Evolutionary conservation across 2,329 filamentous ascomycete species (phyloP).

Genomic region (Talaromyces sp.): DNA sequence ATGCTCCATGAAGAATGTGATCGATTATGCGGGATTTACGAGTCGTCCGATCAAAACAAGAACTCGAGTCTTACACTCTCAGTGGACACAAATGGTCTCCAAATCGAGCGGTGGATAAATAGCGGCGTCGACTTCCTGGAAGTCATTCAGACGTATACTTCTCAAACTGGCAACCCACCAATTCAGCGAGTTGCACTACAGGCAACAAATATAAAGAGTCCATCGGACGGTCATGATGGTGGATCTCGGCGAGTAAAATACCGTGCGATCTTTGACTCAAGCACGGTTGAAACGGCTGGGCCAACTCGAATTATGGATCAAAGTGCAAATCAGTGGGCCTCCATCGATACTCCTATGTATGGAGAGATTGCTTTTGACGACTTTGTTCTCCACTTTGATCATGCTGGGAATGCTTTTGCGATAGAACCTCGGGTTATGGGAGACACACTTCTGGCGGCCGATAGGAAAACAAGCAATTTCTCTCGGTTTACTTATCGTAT

Average conservation of each 20-base stretch:
- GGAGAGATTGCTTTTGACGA: constrained; percentile 24
- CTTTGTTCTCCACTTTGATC: constrained; percentile 22
- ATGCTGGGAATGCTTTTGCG: constrained; percentile 18
- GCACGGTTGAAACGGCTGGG: background rate
- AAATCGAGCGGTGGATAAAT: constrained; percentile 4
- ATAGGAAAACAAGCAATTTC: background rate
- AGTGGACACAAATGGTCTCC: background rate
- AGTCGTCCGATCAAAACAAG: background rate
- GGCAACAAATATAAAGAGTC: background rate
- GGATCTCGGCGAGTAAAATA: background rate
- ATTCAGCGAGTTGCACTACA: background rate
- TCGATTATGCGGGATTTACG: constrained; percentile 2
- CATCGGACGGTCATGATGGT: background rate
- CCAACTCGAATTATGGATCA: background rate
- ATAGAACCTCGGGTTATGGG: constrained; percentile 22
- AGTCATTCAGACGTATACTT: background rate
- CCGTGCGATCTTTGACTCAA: constrained; percentile 4
- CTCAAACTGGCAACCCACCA: background rate
- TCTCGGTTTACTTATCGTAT: background rate
- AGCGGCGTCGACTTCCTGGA: background rate
- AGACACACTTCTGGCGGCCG: constrained; percentile 4
- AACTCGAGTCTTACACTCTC: constrained; percentile 1
- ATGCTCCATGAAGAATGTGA: background rate
- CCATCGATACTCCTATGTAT: constrained; percentile 21
- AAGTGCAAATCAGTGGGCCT: constrained; percentile 21